Evolutionary conservation across 306 rosid genomes (phyloP).

Genomic region (Rosa persica): DNA sequence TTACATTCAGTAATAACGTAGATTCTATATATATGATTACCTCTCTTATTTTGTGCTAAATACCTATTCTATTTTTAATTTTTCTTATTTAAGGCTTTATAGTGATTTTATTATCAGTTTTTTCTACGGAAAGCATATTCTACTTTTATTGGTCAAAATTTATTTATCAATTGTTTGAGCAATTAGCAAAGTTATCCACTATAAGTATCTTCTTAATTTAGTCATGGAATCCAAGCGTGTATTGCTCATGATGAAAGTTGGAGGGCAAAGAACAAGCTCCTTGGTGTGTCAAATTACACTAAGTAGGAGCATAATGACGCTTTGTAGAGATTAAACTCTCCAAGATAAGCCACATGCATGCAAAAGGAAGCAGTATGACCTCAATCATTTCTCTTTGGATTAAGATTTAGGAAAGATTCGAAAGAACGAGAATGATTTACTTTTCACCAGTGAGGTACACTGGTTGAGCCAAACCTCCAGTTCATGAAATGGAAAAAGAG

Average conservation of each 20-base stretch:
- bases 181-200: not conserved
- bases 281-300: conserved; percentile 6
- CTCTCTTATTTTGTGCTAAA: too few species aligned
- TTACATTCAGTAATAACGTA: too few species aligned
- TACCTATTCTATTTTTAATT: too few species aligned
- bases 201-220: not conserved
- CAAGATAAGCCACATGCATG: conserved; percentile 18
- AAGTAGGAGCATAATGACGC: conserved; percentile 9
- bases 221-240: conserved; percentile 5
- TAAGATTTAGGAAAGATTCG: not conserved
- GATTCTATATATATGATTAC: too few species aligned
- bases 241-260: conserved; percentile 35
- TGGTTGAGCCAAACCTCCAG: not conserved
- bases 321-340: conserved; percentile 20
- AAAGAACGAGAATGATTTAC: not conserved
- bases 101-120: too few species aligned
- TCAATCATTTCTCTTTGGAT: conserved; percentile 31
- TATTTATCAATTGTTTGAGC: not conserved
- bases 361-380: conserved; percentile 20
- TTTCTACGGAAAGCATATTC: not conserved
- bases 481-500: not conserved
- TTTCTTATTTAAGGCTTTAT: too few species aligned
- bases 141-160: too few species aligned
- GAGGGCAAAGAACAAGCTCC: conserved; percentile 28
- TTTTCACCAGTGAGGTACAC: not conserved